Percentiles rank a stretch among this genome's conserved stretches.
phyloP scores from a whole-genome alignment of 441 rosid genomes.

The Syzygium malaccense region DNA sequence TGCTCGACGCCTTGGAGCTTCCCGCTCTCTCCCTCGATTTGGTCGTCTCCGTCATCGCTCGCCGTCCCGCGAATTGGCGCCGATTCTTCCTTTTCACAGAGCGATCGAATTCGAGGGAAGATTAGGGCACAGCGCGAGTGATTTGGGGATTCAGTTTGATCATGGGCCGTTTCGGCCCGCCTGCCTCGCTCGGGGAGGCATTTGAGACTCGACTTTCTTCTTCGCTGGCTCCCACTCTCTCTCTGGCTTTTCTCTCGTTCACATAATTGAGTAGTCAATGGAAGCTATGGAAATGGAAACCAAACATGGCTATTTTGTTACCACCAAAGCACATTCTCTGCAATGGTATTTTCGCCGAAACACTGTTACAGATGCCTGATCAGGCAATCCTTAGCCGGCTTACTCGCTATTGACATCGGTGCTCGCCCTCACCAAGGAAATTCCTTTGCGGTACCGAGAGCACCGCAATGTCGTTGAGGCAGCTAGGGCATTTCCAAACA shows the following conservation, averaged over 20 bases:
- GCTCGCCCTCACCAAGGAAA: background rate
- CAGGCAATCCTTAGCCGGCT: background rate
- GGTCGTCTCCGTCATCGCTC: background rate
- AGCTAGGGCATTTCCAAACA: background rate
- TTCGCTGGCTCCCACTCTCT: background rate
- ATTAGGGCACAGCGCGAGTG: background rate
- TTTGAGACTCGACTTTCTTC: background rate
- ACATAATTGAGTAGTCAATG: no score
- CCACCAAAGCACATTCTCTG: no score
- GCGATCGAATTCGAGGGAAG: background rate
- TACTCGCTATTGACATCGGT: background rate
- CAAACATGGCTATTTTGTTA: no score
- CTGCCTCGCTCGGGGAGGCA: background rate
- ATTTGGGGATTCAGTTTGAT: background rate
- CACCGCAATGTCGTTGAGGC: background rate
- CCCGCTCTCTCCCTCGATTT: background rate
- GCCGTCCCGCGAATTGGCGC: background rate
- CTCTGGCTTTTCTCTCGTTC: no score
- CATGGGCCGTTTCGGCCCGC: background rate
- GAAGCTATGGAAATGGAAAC: no score
- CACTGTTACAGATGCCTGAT: background rate
- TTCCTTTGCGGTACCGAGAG: background rate
- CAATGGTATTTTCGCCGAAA: background rate
- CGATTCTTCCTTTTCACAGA: background rate
- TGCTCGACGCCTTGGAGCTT: background rate